Conservation (phyloP, 257 asterid genomes). For the Penstemon eatonii region DNA sequence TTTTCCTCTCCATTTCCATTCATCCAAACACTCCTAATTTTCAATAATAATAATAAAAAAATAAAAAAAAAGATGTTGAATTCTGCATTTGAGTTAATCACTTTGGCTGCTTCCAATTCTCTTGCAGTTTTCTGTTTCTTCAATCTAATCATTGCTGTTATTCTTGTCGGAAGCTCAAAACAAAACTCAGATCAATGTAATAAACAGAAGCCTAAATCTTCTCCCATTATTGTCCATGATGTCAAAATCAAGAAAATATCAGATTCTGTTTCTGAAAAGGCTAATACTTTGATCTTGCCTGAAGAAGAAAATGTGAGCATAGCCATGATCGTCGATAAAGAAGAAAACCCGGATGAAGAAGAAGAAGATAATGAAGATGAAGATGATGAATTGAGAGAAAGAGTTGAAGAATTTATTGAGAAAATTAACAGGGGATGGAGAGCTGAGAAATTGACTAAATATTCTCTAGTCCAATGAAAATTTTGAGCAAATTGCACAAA, state of each 20-base stretch:
- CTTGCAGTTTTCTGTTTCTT: slow-evolving; percentile 61
- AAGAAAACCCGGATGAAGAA: slow-evolving; percentile 12
- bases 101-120: slow-evolving; percentile 57
- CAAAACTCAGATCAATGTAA: slow-evolving; percentile 12
- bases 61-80: slow-evolving; percentile 35
- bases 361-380: slow-evolving; percentile 27
- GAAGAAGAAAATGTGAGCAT: slow-evolving; percentile 29
- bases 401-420: slow-evolving; percentile 54
- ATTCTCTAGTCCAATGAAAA: slow-evolving; percentile 18
- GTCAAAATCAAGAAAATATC: neutral
- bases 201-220: slow-evolving; percentile 5
- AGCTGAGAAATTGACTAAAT: slow-evolving; percentile 43
- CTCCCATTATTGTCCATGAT: slow-evolving; percentile 9
- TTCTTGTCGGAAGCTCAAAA: slow-evolving; percentile 46
- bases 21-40: neutral
- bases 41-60: neutral
- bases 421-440: slow-evolving; percentile 54
- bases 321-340: slow-evolving; percentile 27
- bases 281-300: neutral
- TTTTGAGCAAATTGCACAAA: neutral
- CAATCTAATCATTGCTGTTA: slow-evolving; percentile 62
- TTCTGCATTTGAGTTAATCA: slow-evolving; percentile 48
- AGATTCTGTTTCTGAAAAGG: slow-evolving; percentile 8
- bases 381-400: slow-evolving; percentile 53
- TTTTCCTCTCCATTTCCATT: neutral